These are phyloP conservation scores for Paramyrothecium roridum DNA, from an alignment of 2,329 filamentous ascomycete species.

Conservation along the genomic window DNA sequence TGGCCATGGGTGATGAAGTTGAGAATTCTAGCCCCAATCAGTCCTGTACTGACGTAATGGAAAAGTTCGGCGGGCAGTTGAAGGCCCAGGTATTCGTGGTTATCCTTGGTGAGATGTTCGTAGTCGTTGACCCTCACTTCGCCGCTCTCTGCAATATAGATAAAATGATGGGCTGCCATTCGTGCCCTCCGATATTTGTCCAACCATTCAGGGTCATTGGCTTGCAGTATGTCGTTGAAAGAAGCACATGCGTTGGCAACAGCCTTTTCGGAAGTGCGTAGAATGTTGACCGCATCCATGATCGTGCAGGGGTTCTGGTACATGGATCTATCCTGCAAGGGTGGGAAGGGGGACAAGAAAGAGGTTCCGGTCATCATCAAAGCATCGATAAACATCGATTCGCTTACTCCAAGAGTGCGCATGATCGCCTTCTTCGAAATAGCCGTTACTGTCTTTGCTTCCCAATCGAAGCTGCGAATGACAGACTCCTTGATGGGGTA, in stretches of 20 bases:
- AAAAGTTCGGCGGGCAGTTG: conserved; percentile 87
- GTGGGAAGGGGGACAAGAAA: conserved; percentile 76
- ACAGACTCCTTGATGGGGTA: conserved; percentile 80
- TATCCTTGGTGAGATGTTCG: conserved; percentile 73
- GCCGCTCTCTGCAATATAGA: conserved; percentile 75
- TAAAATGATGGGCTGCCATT: conserved; percentile 83
- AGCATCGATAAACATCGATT: conserved; percentile 78
- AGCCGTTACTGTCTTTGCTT: conserved; percentile 58
- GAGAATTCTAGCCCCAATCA: conserved; percentile 75
- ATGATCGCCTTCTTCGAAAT: conserved; percentile 68
- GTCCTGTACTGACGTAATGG: conserved; percentile 80
- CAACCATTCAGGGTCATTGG: conserved; percentile 71
- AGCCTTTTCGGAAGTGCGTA: conserved; percentile 64
- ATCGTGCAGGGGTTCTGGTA: conserved; percentile 61
- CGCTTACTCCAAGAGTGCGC: conserved; percentile 60
- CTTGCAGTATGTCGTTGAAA: conserved; percentile 75
- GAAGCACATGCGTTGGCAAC: conserved; percentile 72
- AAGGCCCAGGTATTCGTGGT: conserved; percentile 87
- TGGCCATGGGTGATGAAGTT: conserved; percentile 80
- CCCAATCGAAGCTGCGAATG: conserved; percentile 65
- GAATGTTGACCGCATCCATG: conserved; percentile 73
- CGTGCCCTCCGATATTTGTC: conserved; percentile 84
- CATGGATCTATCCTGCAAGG: conserved; percentile 59
- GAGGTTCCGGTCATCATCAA: conserved; percentile 79
- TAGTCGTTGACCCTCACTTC: conserved; percentile 71